These are phyloP conservation scores for Diplodia mutila DNA, from an alignment of 2,329 filamentous ascomycete species.

Conservation along the genomic window DNA sequence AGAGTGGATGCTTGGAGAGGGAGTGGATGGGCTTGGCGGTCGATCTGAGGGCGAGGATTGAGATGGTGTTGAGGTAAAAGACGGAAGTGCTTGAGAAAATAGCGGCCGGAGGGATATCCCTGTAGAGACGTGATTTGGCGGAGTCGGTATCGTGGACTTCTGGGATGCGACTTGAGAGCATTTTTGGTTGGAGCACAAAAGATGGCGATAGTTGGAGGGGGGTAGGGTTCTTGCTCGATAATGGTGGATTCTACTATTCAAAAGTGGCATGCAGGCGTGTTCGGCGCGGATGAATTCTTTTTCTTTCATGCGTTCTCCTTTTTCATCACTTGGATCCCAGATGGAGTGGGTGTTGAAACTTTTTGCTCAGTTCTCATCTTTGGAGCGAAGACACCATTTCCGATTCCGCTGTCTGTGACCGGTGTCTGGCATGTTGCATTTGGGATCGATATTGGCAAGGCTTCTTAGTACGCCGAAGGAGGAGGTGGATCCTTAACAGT, in stretches of 20 bases:
- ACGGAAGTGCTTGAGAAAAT: not conserved
- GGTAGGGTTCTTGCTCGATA: not conserved
- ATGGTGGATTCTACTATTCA: not conserved
- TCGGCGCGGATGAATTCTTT: conserved; percentile 6
- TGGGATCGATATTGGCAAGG: not conserved
- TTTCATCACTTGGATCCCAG: not conserved
- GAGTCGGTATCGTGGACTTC: not conserved
- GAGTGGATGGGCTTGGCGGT: conserved; percentile 38
- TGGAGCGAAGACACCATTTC: not conserved
- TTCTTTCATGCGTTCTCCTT: not conserved
- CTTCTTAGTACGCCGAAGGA: too few relatives aligned
- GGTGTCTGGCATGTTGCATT: not conserved
- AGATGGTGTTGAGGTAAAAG: conserved; percentile 15
- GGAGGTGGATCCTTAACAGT: too few relatives aligned
- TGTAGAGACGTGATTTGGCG: not conserved
- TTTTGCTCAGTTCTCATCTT: not conserved
- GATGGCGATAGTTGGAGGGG: not conserved
- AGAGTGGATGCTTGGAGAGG: conserved; percentile 46
- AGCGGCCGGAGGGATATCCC: not conserved
- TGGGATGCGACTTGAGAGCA: not conserved
- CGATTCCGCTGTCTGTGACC: not conserved
- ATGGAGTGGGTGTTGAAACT: not conserved
- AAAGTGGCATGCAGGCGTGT: conserved; percentile 15
- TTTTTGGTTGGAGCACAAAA: not conserved
- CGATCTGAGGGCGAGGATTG: conserved; percentile 26